Conservation (phyloP, 78 protist species). For the Speleostelium caveatum region DNA sequence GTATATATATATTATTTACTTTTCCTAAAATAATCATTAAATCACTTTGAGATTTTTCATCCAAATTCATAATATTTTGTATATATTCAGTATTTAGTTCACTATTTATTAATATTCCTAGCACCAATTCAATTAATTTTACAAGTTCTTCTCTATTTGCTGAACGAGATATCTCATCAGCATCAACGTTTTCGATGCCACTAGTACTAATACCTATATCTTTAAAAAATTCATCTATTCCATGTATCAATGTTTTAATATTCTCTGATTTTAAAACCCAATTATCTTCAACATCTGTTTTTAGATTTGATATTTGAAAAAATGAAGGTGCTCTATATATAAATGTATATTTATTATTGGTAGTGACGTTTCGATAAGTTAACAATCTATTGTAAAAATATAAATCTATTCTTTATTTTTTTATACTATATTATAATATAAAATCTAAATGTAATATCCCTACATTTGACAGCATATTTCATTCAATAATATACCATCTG, state of each 20-base stretch:
- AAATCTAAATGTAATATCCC: neutral
- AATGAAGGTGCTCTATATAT: conserved; percentile 51
- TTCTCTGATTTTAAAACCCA: conserved; percentile 70
- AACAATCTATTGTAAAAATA: neutral
- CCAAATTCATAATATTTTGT: conserved; percentile 43
- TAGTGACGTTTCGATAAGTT: no score
- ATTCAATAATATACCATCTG: conserved; percentile 35
- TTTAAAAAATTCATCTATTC: conserved; percentile 29
- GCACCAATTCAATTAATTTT: conserved; percentile 37
- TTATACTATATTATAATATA: neutral
- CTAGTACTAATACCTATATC: conserved; percentile 24
- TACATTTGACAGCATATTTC: conserved; percentile 46
- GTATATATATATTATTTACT: neutral
- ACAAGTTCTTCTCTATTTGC: conserved; percentile 17
- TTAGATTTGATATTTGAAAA: conserved; percentile 22
- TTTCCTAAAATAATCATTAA: conserved; percentile 34
- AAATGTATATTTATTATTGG: no score
- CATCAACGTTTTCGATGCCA: neutral
- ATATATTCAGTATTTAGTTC: conserved; percentile 60
- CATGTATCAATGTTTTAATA: conserved; percentile 12
- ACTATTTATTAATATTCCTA: conserved; percentile 58
- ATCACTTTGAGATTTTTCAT: conserved; percentile 59
- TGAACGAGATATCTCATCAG: conserved; percentile 6
- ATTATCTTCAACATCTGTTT: conserved; percentile 53
- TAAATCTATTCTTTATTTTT: neutral